Evolutionary conservation across 176 grass and related monocot species (phyloP).

Genomic region (Olyra latifolia): DNA sequence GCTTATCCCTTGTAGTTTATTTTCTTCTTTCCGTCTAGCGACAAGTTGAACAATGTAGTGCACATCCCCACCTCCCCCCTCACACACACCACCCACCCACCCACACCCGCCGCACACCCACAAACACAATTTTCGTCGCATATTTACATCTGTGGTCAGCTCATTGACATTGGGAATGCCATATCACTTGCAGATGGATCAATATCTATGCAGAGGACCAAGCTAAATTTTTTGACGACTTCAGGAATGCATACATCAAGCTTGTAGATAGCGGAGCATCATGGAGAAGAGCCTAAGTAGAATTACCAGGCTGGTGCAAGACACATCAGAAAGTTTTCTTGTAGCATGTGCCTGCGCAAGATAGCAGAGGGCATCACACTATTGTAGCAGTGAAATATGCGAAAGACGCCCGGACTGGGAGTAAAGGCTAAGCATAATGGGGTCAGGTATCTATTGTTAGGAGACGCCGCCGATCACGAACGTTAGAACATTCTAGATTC

Average conservation of each 20-base stretch:
- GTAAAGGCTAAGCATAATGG: too few relatives aligned
- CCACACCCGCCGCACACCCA: too few relatives aligned
- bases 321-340: neutral
- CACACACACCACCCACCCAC: too few relatives aligned
- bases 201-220: conserved; percentile 75
- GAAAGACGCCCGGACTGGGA: too few relatives aligned
- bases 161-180: conserved; percentile 12
- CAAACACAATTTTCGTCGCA: neutral
- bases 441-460: too few relatives aligned
- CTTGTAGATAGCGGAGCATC: conserved; percentile 72
- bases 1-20: neutral
- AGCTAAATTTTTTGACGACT: conserved; percentile 72
- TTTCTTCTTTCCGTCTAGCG: neutral
- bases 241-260: conserved; percentile 73
- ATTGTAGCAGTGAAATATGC: too few relatives aligned
- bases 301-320: neutral
- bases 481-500: too few relatives aligned
- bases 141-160: neutral
- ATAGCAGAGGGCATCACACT: too few relatives aligned
- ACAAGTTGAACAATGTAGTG: neutral
- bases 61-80: too few relatives aligned
- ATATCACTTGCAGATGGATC: conserved; percentile 69
- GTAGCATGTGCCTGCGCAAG: neutral
- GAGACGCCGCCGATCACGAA: too few relatives aligned
- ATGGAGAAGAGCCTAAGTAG: conserved; percentile 55